phyloP scores from a whole-genome alignment of 208 protist genomes.

The Trypanosoma conorhini region DNA sequence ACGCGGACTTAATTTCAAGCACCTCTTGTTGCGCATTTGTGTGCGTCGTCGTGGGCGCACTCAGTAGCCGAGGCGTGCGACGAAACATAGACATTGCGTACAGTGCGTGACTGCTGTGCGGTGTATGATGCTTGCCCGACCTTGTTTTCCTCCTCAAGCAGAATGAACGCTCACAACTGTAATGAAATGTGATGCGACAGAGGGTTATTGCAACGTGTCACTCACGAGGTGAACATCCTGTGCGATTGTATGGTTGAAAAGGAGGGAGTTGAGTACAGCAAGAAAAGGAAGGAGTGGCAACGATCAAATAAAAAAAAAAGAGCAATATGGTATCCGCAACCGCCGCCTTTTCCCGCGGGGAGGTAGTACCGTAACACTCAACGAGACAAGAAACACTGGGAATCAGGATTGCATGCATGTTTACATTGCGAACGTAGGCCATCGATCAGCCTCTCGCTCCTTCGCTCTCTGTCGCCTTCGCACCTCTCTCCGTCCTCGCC shows the following conservation, averaged over 20 bases:
- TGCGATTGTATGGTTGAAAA: background rate
- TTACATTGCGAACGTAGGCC: background rate
- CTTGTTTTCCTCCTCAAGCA: too few relatives aligned
- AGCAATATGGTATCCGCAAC: background rate
- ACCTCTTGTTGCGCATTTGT: constrained; percentile 85
- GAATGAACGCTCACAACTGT: background rate
- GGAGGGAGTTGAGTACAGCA: too few relatives aligned
- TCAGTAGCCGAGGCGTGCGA: constrained; percentile 8
- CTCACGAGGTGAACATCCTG: background rate
- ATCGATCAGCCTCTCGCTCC: background rate
- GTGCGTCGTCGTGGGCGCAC: constrained; percentile 14
- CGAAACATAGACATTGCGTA: constrained; percentile 34
- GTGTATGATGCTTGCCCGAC: background rate
- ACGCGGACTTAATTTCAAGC: constrained; percentile 75
- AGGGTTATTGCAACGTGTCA: background rate
- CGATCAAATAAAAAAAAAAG: background rate
- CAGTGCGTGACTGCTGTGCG: background rate
- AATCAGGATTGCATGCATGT: background rate
- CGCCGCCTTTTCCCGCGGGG: background rate
- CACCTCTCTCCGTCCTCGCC: background rate
- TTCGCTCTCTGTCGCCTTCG: background rate
- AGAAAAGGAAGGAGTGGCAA: background rate
- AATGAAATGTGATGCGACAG: too few relatives aligned
- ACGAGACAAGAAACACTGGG: background rate
- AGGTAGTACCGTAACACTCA: background rate